A percentile compares a stretch with the other conserved stretches of the same genome.
Conservation (phyloP, 176 grass and related monocot genomes). For the Urochloa ruziziensis region DNA sequence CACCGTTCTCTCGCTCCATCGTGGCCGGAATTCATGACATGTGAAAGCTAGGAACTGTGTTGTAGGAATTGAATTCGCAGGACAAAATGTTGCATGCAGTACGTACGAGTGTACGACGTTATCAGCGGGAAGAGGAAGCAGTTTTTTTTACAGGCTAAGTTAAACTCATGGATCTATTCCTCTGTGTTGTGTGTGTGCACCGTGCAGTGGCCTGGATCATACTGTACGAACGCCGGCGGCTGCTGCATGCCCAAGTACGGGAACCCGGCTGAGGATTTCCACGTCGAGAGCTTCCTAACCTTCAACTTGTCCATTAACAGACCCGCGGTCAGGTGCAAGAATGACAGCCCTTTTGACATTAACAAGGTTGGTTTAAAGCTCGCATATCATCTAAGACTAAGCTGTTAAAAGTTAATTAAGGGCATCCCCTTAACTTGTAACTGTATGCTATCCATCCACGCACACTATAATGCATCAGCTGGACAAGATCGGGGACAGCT, state of each 20-base stretch:
- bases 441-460: too few species aligned
- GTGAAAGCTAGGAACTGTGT: background rate
- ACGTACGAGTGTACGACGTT: too few species aligned
- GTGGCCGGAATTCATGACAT: background rate
- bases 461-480: too few species aligned
- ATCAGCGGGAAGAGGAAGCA: too few species aligned
- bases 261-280: constrained; percentile 48
- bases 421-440: too few species aligned
- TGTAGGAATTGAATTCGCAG: background rate
- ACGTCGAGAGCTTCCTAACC: constrained; percentile 17
- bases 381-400: too few species aligned
- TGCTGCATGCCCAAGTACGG: constrained; percentile 50
- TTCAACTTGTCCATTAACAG: constrained; percentile 8
- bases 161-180: background rate
- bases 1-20: background rate
- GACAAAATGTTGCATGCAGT: too few species aligned
- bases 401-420: too few species aligned
- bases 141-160: too few species aligned
- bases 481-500: too few species aligned
- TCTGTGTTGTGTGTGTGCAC: background rate
- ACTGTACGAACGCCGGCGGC: constrained; percentile 4
- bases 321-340: constrained; percentile 23
- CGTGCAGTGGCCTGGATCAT: constrained; percentile 57
- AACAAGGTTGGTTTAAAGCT: too few species aligned
- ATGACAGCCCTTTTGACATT: too few species aligned